A percentile compares a stretch with the other conserved stretches of the same genome.
These are phyloP conservation scores for Hibiscus mutabilis DNA, from an alignment of 345 rosid species.

Conservation along the genomic window DNA sequence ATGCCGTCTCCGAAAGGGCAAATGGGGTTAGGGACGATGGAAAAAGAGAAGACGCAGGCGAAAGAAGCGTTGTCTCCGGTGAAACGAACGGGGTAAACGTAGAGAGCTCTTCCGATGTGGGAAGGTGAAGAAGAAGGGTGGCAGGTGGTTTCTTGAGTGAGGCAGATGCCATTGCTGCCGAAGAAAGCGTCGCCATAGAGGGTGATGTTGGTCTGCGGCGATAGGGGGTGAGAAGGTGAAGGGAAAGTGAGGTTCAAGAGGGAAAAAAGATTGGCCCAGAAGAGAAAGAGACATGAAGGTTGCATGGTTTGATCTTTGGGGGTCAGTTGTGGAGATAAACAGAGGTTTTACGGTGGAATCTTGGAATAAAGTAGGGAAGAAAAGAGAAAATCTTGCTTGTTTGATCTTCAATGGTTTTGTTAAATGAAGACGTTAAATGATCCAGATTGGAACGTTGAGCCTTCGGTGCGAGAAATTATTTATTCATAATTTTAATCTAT, in stretches of 20 bases:
- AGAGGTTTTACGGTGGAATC: background rate
- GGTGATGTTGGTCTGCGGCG: conserved; percentile 42
- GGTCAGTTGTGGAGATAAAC: background rate
- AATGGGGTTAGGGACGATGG: conserved; percentile 40
- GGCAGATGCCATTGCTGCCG: conserved; percentile 43
- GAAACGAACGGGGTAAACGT: conserved; percentile 47
- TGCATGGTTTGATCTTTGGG: background rate
- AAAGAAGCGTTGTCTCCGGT: conserved; percentile 52
- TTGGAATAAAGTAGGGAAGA: background rate
- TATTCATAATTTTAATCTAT: too few species aligned
- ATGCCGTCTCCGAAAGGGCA: conserved; percentile 76
- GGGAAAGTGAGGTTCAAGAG: conserved; percentile 25
- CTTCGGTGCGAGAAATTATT: too few species aligned
- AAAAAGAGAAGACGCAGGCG: conserved; percentile 62
- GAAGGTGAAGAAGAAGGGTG: conserved; percentile 29
- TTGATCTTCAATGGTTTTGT: background rate
- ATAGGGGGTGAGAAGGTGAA: conserved; percentile 26
- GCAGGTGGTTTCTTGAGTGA: conserved; percentile 51
- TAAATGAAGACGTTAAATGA: background rate
- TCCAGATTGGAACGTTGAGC: background rate
- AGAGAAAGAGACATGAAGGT: conserved; percentile 5
- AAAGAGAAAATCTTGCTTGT: background rate
- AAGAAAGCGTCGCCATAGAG: conserved; percentile 66
- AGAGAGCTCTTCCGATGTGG: conserved; percentile 55
- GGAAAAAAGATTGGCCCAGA: conserved; percentile 34